Evolutionary conservation across 2,329 filamentous ascomycete species (phyloP), one percentile per base, ranked within the genome.

Genomic region (Aspergillus persii): DNA sequence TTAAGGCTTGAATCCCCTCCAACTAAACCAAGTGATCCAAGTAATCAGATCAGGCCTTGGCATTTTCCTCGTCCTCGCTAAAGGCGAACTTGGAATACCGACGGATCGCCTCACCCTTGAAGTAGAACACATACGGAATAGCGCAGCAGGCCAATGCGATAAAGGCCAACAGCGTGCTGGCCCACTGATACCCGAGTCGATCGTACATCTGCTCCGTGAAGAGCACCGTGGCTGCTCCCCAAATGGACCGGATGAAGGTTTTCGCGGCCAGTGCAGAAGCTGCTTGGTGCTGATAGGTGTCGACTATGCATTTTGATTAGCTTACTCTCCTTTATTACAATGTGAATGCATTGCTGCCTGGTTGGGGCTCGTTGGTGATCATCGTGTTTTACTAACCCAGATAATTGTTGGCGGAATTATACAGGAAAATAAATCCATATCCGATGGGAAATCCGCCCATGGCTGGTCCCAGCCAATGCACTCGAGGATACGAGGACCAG

Each of bases 401-500:
- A 56, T 75, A 75, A 56, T 72, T 75, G 63, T 71, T 68, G 47
- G 67, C 58, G 9, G 63, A 61, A 8, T 74, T 66, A 63, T 70
- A 74, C 23, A 72, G 59, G 11, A 72, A 56, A 8, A 74, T 67
- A 55, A 72, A 66, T 15, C 73, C 73, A 49, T 74, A 72, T 3
- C 72, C 72, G 44, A 75, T 71, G 2, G 70, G 64, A 2, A 62
- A 69, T 8, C 59, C 63, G 7, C 61, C 69, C 29, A 68, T 62
- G 36, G 71, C 69, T 49, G 63, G 63, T 6, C 64, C 68, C 47
- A 71, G 65, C 68, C 68, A 72, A 58, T 71, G 68, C 48, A 71
- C 63, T 6, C 61, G 65, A 68, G 65, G 73, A 58, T 72, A 79
- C 50, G 81, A 80, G 0, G 82, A 82, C 83, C 83, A 84, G 0